These are phyloP conservation scores for Primulina huaijiensis DNA, from an alignment of 257 asterid species.

Conservation along the genomic window DNA sequence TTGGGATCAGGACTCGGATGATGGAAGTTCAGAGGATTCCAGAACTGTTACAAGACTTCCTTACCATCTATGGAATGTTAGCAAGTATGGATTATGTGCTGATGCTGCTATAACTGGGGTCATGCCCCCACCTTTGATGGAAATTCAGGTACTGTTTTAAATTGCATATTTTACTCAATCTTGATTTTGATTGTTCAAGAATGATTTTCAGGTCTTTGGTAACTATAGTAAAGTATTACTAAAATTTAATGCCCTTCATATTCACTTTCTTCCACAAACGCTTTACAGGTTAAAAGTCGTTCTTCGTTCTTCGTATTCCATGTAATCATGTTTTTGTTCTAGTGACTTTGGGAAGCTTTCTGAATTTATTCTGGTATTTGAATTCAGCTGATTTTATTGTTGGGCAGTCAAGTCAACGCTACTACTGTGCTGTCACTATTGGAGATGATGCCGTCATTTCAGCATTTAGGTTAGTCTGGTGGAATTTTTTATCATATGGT, in stretches of 20 bases:
- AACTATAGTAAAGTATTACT: background rate
- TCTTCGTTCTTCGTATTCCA: constrained; percentile 12
- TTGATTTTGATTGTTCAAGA: constrained; percentile 10
- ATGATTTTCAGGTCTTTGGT: background rate
- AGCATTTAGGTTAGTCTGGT: constrained; percentile 72
- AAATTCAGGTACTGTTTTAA: constrained; percentile 55
- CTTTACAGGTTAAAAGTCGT: background rate
- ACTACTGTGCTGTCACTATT: constrained; percentile 78
- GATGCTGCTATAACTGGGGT: constrained; percentile 95
- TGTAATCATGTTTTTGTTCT: background rate
- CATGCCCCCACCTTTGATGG: constrained; percentile 98
- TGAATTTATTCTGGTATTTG: constrained; percentile 70
- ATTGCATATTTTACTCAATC: constrained; percentile 10
- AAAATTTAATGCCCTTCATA: constrained; percentile 7
- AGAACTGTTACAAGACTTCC: constrained; percentile 55
- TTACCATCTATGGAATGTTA: constrained; percentile 85
- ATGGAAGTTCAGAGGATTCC: constrained; percentile 36
- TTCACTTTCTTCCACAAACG: constrained; percentile 2
- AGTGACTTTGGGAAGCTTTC: constrained; percentile 40
- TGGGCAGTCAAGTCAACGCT: constrained; percentile 93
- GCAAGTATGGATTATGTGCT: constrained; percentile 78
- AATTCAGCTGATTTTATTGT: constrained; percentile 91
- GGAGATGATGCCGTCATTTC: constrained; percentile 94
- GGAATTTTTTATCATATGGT: constrained; percentile 17
- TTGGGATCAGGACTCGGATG: constrained; percentile 50